Conservation (phyloP, 108 stramenopile species). For the Nitzschia sp. region DNA sequence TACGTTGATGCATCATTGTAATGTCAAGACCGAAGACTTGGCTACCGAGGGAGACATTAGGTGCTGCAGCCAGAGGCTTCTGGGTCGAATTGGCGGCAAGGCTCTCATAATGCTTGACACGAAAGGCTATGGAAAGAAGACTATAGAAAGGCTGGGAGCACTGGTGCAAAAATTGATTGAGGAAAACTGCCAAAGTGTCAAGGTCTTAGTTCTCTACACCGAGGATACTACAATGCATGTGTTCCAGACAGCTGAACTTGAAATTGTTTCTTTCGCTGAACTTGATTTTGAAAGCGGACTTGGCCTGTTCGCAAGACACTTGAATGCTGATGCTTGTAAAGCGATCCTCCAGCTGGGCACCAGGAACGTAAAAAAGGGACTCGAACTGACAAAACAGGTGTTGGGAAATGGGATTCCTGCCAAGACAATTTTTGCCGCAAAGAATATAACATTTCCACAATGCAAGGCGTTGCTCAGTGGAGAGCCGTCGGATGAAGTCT, state of each 20-base stretch:
- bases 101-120: too few species aligned
- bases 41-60: neutral
- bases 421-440: neutral
- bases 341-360: too few species aligned
- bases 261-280: neutral
- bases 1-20: neutral
- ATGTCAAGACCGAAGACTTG: too few species aligned
- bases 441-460: neutral
- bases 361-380: neutral
- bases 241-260: too few species aligned
- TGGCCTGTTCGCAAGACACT: neutral
- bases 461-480: neutral
- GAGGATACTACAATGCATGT: neutral
- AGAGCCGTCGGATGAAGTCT: too few species aligned
- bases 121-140: neutral
- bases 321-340: neutral
- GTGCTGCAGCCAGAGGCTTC: neutral
- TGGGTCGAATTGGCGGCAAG: neutral
- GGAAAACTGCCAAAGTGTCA: neutral
- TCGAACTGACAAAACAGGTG: neutral
- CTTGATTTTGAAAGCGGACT: neutral
- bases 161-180: neutral
- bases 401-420: neutral
- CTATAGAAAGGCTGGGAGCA: neutral
- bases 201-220: neutral